Base-by-base conservation (phyloP, 177 flowering plant genomes). In the Telopea speciosissima region DNA sequence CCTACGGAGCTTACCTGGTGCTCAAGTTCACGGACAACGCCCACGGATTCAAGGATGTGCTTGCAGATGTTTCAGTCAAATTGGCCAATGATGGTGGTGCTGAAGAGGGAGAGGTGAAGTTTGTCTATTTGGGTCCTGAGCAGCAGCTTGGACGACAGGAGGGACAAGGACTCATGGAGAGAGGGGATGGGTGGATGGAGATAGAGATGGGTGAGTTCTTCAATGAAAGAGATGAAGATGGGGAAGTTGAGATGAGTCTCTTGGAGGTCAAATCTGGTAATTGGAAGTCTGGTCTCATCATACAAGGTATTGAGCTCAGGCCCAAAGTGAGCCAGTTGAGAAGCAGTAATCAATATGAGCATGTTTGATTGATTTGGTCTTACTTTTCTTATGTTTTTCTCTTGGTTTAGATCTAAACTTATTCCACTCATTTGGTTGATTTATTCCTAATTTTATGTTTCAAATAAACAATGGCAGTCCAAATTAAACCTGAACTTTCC, bases 171-270 rank as follows among this genome's bases (percentile, higher is more conserved):
- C 23, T 81, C 3, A 26, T 71, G n/a, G 75, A 72, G 69, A 81
- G 87, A 62, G 71, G 28, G 0, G 87, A 87, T 45, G 88, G 88
- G 58, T 87, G 90, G 90, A 44, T 84, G 83, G 88, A 87, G 76
- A 78, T 84, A 12, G 82, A 85, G 77, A 67, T 87, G 36, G 90
- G 87, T 24, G 87, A 84, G 73, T 85, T 82, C 66, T 77, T 70
- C 58, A 76, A 21, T 23, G 71, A 65, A 0, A 74, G 68, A 10
- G 78, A 66, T 24, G 66, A 72, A 1, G n/a, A n/a, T n/a, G n/a
- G n/a, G n/a, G n/a, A n/a, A n/a, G n/a, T n/a, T n/a, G 65, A 62
- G 67, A 84, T 84, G 86, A 73, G 83, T 62, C 70, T 84, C 63
- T 81, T 6, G 68, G 84, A 84, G 67, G 78, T 83, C 4, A 79